Base-by-base conservation (phyloP, 371 early-diverging fungal species). In the Nosema muscidifuracis region DNA sequence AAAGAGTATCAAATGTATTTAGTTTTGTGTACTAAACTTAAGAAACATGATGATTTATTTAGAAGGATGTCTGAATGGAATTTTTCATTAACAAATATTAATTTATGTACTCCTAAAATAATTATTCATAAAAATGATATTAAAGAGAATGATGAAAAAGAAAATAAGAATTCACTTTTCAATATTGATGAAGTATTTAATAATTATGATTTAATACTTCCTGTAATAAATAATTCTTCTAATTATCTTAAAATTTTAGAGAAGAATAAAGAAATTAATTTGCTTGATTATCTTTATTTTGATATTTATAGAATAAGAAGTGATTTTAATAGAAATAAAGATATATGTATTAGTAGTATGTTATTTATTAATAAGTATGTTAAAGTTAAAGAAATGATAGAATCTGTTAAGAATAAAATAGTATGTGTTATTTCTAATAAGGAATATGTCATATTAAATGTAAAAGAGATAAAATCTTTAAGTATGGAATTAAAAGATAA, bases 341-440 rank as follows among this genome's bases (percentile, higher is more conserved):
- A 53, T 28, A 26, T 4, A 12, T 18, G 12, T 53, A 15, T 53
- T 7, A 12, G 3, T 53, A 18, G 24, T 7, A 53, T 53, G 4
- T 53, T 20, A 26, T 53, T 53, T 53, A 26, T 53, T 9, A 53
- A 53, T 28, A 53, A 53, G 24, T 53, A 53, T 53, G 55, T 53
- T 12, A 53, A 53, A 28, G 4, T 53, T 9, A 53, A 53, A 53
- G 28, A 53, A 1, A 20, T 53, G 55, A 26, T 26, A 26, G 10
- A 26, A 2, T 3, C 2, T 2, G 2, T 53, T 9, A 53, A 53
- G 4, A 53, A 53, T 53, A 53, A 53, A 26, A 4, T 53, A 2
- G 26, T 53, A 12, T 53, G 55, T 53, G 22, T 22, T 7, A 53
- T 53, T 12, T 53, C 55, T 20, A 53, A 53, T 26, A 20, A 53